Evolutionary conservation across 2,329 filamentous ascomycete genomes (phyloP), one percentile per base, ranked within the genome.

Genomic region (Pseudogymnoascus sp.): DNA sequence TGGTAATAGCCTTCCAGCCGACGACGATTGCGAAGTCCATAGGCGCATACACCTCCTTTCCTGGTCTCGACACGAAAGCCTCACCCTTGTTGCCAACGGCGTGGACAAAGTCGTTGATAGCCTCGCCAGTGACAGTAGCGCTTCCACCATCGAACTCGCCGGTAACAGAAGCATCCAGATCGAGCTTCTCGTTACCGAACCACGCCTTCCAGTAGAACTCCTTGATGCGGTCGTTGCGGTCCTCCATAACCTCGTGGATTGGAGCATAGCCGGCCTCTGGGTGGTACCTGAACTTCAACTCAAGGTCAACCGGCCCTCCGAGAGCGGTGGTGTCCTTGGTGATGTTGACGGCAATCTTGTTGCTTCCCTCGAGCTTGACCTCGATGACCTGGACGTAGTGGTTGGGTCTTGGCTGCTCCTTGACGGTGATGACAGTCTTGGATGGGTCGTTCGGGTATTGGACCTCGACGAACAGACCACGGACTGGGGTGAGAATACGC

Each of bases 21-120:
- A 95, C 89, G n/a, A 97, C 92, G 68, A 97, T 96, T 68, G 92
- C 92, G 72, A 96, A 99, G 77, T 99, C 94, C 94, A 99, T 99
- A 33, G 95, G 94, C 6, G 94, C 94, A 70, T 89, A 93, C 67
- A 97, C 90, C 66, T 90, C 87, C 80, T 97, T 97, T 69, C 92
- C 93, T 50, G 92, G 93, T 59, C 93, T 86, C 72, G 97, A 93
- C 62, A 99, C 93, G 69, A 99, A 99, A 6, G 94, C 92, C 75
- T 99, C 94, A 38, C 93, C 93, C 12, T 90, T 96, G 78, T 99
- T 99, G 67, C 95, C 94, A 68, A 99, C 94, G 53, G 94, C 93
- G 73, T 99, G 92, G n/a, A 97, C 92, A 70, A 99, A 99, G 78
- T 99, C 92, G 66, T 96, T 95, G 78, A 99, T 97, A 66, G 89